Conservation (phyloP, 2,329 filamentous ascomycete species). For the Talaromyces sp. region DNA sequence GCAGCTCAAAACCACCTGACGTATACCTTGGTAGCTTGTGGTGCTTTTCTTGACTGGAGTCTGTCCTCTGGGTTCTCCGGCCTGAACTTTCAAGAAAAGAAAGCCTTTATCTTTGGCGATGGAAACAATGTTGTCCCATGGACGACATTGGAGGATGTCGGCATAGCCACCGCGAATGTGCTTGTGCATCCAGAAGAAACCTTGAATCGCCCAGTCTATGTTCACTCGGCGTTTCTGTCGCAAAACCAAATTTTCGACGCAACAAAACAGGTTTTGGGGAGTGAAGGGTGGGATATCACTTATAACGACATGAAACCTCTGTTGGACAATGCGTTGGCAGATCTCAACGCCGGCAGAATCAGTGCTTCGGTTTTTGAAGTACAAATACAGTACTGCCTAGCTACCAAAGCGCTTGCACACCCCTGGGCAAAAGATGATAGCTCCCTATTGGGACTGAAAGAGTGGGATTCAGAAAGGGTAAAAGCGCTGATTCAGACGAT, state of each 20-base stretch:
- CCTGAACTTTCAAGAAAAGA: conserved; percentile 1
- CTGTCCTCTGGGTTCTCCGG: conserved; percentile 12
- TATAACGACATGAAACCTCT: conserved; percentile 14
- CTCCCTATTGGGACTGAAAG: conserved; percentile 11
- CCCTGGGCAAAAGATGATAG: conserved; percentile 16
- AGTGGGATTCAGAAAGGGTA: conserved; percentile 9
- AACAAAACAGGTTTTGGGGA: conserved; percentile 8
- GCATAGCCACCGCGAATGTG: conserved; percentile 13
- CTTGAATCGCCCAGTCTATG: conserved; percentile 13
- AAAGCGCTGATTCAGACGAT: neutral
- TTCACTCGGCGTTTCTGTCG: conserved; percentile 14
- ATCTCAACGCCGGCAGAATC: conserved; percentile 12
- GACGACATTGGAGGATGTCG: conserved; percentile 16
- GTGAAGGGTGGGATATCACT: conserved; percentile 4
- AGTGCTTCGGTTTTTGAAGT: conserved; percentile 12
- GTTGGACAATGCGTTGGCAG: conserved; percentile 11
- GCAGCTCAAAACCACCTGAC: conserved; percentile 13
- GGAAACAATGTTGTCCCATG: conserved; percentile 15
- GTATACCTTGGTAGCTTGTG: conserved; percentile 11
- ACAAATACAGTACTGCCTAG: conserved; percentile 16
- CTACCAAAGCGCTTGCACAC: conserved; percentile 12
- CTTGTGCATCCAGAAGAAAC: conserved; percentile 14
- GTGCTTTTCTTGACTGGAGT: conserved; percentile 16
- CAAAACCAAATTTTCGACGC: conserved; percentile 10
- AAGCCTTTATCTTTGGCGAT: conserved; percentile 6